Evolutionary conservation across 2,329 filamentous ascomycete species (phyloP).

Genomic region (Escovopsis weberi): DNA sequence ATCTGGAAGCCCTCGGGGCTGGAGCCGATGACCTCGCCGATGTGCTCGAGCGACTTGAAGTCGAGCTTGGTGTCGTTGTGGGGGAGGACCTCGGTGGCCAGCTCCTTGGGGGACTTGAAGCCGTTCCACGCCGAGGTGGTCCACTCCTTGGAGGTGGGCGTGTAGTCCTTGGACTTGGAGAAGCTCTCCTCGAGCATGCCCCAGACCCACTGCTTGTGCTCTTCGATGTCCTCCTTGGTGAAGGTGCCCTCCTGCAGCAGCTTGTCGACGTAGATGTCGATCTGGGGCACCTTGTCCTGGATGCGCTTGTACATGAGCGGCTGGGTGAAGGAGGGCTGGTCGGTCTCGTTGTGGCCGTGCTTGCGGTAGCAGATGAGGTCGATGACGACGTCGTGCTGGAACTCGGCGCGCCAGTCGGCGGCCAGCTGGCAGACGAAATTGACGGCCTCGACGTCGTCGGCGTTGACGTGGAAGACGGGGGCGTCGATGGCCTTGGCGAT

Average conservation of each 20-base stretch:
- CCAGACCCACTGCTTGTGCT: conserved; percentile 99
- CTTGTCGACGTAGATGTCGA: conserved; percentile 85
- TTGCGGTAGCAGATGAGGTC: conserved; percentile 99
- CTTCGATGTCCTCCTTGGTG: conserved; percentile 92
- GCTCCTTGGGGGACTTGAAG: conserved; percentile 97
- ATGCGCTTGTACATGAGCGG: conserved; percentile 99
- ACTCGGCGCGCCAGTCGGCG: conserved; percentile 95
- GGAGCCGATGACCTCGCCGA: conserved; percentile 65
- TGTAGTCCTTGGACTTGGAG: conserved; percentile 92
- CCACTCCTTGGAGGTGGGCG: conserved; percentile 94
- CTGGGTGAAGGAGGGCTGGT: conserved; percentile 99
- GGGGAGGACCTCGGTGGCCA: conserved; percentile 84
- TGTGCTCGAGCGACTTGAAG: conserved; percentile 57
- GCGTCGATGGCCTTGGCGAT: conserved; percentile 98
- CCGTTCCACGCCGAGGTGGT: conserved; percentile 97
- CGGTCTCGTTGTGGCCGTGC: conserved; percentile 97
- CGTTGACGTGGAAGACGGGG: conserved; percentile 97
- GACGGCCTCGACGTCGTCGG: conserved; percentile 93
- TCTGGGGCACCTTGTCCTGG: conserved; percentile 64
- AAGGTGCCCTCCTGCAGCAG: conserved; percentile 86
- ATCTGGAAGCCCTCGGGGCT: conserved; percentile 74
- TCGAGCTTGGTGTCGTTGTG: conserved; percentile 80
- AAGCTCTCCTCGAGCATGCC: conserved; percentile 98
- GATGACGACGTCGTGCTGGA: conserved; percentile 96
- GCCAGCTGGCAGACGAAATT: conserved; percentile 97